phyloP scores from a whole-genome alignment of 1,284 basidiomycete species.

The Austroboletus sp. region DNA sequence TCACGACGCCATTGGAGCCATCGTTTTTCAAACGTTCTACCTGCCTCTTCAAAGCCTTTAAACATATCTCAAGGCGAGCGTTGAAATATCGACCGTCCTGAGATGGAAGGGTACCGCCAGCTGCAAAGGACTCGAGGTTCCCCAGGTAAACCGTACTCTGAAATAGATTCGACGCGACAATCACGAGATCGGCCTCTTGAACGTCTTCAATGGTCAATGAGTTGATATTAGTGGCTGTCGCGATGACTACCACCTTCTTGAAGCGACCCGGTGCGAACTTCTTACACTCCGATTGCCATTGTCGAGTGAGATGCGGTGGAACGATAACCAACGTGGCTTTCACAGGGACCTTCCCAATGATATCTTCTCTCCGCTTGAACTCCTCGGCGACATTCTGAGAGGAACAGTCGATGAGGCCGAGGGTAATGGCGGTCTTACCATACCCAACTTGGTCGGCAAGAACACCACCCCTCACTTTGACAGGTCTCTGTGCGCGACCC shows the following conservation, averaged over 20 bases:
- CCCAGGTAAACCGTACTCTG: slow-evolving; percentile 71
- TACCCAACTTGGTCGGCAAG: slow-evolving; percentile 95
- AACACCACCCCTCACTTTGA: slow-evolving; percentile 80
- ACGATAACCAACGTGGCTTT: slow-evolving; percentile 84
- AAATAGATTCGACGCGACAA: slow-evolving; percentile 83
- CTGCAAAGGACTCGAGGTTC: slow-evolving; percentile 67
- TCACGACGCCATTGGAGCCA: slow-evolving; percentile 55
- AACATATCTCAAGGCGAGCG: slow-evolving; percentile 61
- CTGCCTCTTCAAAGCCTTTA: slow-evolving; percentile 56
- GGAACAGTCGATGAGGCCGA: slow-evolving; percentile 77
- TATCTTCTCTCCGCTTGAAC: slow-evolving; percentile 46
- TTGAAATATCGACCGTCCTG: slow-evolving; percentile 85
- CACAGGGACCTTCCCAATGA: slow-evolving; percentile 63
- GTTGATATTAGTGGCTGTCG: slow-evolving; percentile 70
- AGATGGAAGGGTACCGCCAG: slow-evolving; percentile 55
- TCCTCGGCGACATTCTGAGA: slow-evolving; percentile 52
- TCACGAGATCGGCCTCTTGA: slow-evolving; percentile 78
- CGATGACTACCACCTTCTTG: slow-evolving; percentile 61
- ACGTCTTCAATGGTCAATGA: slow-evolving; percentile 69
- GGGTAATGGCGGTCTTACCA: slow-evolving; percentile 91
- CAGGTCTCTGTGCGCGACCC: slow-evolving; percentile 75
- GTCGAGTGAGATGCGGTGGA: slow-evolving; percentile 81
- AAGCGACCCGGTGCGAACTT: slow-evolving; percentile 73
- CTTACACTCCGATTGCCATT: slow-evolving; percentile 82
- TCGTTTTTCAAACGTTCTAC: slow-evolving; percentile 60